Base-by-base conservation (phyloP, 140 eudicot species). In the Erigeron philadelphicus region DNA sequence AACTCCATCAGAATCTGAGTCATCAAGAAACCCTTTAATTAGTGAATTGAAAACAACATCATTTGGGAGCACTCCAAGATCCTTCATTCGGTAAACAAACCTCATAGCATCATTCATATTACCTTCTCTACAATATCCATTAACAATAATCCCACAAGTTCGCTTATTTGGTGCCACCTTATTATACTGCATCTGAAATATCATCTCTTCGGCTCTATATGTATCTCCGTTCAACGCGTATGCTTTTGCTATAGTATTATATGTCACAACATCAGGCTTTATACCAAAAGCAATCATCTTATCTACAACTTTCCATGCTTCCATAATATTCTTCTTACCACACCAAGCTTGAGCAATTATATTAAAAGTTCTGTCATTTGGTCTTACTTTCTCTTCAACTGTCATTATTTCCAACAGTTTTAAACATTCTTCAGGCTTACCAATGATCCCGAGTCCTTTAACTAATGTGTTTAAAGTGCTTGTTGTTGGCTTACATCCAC, bases 11-110 rank as follows among this genome's bases (percentile, higher is more conserved):
- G 89, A 74, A 72, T 92, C 95, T 2, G 73, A 47, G 23, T 53
- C 59, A 75, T 92, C 95, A 77, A 92, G 78, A 79, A 84, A 92
- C 54, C 96, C 98, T 73, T 83, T 92, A 49, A 92, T 79, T 31
- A 92, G 98, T 35, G 96, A 82, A 81, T 92, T 92, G 73, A 86
- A 92, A 41, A 92, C 79, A 11, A 92, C 90, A 45, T 86, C 96
- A 67, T 88, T 92, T 38, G 95, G 92, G 2, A 67, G 82, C 75
- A 92, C 84, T 18, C 88, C 75, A 50, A 86, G 81, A 65, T 84
- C 89, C 87, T 78, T 92, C 95, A 92, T 88, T 50, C 86, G 78
- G 67, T 84, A 75, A 50, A 88, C 80, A 76, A 92, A 92, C 72
- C 88, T 84, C 82, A 86, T 78, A 42, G 98, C 98, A 75, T 92